Base-by-base conservation (phyloP, 2,329 filamentous ascomycete genomes). In the Biscogniauxia marginata region DNA sequence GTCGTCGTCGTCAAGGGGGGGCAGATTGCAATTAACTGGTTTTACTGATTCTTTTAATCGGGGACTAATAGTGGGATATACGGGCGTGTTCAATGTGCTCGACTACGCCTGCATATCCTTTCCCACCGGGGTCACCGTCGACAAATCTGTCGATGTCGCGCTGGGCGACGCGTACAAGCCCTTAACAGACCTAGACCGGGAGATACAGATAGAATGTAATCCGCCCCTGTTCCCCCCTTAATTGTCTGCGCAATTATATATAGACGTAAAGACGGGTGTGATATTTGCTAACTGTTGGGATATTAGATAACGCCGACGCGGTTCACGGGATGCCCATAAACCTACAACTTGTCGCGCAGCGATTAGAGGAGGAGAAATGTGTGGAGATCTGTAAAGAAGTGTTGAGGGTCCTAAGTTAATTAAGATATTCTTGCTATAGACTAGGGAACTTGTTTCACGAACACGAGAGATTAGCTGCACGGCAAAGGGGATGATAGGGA, bases 21-120 rank as follows among this genome's bases (percentile, higher is more conserved):
- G n/a, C n/a, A n/a, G n/a, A n/a, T n/a, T n/a, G n/a, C n/a, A n/a
- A n/a, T n/a, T n/a, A n/a, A n/a, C n/a, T n/a, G n/a, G n/a, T n/a
- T n/a, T n/a, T n/a, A n/a, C n/a, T n/a, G n/a, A n/a, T n/a, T n/a
- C n/a, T n/a, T n/a, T n/a, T n/a, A n/a, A n/a, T n/a, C n/a, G n/a
- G n/a, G n/a, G n/a, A n/a, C n/a, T n/a, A n/a, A 24, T 43, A 79
- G 79, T 81, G 50, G 78, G 72, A 2, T 81, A 80, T 55, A 81
- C 79, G 0, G 78, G 78, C 3, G 77, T 81, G 0, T 81, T 69
- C 63, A 81, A 81, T 48, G 71, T 81, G 0, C 62, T 81, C 1
- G 79, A 81, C 63, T 80, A 80, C 55, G 69, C 78, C 0, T 73
- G 72, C 52, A 69, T 81, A 0, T 79, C 78, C 0, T 81, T 81